Evolutionary conservation across 208 protist genomes (phyloP).

Genomic region (Trypanosoma theileri): DNA sequence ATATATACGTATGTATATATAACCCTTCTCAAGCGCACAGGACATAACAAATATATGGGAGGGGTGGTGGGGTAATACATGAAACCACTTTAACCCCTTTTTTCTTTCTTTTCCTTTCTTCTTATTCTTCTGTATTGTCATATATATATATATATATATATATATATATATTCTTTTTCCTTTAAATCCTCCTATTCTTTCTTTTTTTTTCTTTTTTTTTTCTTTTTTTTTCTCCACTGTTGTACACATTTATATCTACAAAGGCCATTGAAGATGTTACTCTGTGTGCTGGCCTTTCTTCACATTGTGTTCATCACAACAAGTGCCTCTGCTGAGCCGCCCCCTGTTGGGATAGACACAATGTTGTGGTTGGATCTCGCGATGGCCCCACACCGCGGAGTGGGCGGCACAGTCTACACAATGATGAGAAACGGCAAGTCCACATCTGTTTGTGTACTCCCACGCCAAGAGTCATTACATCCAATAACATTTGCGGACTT

Average conservation of each 20-base stretch:
- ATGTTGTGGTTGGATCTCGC: neutral
- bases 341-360: neutral
- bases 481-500: conserved; percentile 10
- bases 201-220: too few relatives aligned
- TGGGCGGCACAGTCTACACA: neutral
- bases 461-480: neutral
- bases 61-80: too few relatives aligned
- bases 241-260: too few relatives aligned
- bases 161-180: neutral
- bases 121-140: neutral
- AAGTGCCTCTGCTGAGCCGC: neutral
- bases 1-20: neutral
- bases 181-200: neutral
- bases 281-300: too few relatives aligned
- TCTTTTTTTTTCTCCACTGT: too few relatives aligned
- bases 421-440: too few relatives aligned
- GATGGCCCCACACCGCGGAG: neutral
- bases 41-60: too few relatives aligned
- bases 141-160: neutral
- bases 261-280: too few relatives aligned
- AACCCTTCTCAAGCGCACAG: neutral
- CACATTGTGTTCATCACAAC: too few relatives aligned
- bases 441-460: neutral
- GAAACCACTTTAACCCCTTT: neutral
- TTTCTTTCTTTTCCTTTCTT: conserved; percentile 4